Base-by-base conservation (phyloP, 78 protist genomes). In the Dictyostelium intermedium region DNA sequence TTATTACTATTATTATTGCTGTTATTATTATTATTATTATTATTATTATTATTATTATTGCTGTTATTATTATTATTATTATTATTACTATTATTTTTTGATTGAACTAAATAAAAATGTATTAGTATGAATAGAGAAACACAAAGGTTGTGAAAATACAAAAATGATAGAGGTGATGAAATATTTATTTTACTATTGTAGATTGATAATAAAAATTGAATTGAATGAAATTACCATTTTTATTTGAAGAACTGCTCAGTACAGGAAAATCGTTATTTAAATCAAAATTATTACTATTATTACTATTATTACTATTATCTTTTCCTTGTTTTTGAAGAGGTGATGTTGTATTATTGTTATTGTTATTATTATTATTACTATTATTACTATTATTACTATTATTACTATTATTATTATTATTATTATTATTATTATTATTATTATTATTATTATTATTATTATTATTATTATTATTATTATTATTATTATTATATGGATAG, bases 231-330 rank as follows among this genome's bases (percentile, higher is more conserved):
- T 43, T 70, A 66, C 69, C 69, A 41, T 81, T 43, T 53, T 82
- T 53, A 20, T 25, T 35, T 23, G 56, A 69, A 5, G 92, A 76
- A 41, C 85, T 53, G 25, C 92, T 77, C 37, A 86, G 84, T 60
- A 66, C 56, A 10, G 92, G 92, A 66, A 86, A 86, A 25, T 86
- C 92, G 32, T 66, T 66, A 11, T 77, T 86, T 53, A 77, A 41
- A 35, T 86, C 80, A 61, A 41, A 78, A 78, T 35, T 78, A 25
- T 56, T 56, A 56, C 16, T 50, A 50, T 50, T 50, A 50, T 50
- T 50, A 35, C 34, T 72, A 72, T 16, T 72, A 1, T 34, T 72
- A 50, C 20, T 56, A 56, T 66, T 66, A n/a, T n/a, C 41, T 9
- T 43, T 77, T 18, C 60, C 45, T 32, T 41, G 34, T 23, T 87